Conservation (phyloP, 2,329 filamentous ascomycete species). For the Cladobotryum protrusum region DNA sequence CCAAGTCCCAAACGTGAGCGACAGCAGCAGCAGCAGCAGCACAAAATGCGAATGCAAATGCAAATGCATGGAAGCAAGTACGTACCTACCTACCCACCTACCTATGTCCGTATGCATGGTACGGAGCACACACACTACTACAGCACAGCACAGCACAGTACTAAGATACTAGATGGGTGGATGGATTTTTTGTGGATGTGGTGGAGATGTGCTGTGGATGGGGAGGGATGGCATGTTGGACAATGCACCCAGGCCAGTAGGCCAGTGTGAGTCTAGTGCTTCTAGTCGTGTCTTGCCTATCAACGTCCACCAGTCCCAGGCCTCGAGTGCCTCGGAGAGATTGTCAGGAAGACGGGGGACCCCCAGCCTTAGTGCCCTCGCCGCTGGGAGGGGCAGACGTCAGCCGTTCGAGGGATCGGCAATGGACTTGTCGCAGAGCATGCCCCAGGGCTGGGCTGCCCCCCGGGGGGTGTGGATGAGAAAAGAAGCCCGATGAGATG, state of each 20-base stretch:
- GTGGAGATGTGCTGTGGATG: too few species aligned
- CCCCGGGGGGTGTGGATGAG: not conserved
- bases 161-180: too few species aligned
- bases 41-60: too few species aligned
- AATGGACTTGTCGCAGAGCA: conserved; percentile 4
- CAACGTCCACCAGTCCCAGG: not conserved
- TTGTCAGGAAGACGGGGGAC: conserved; percentile 5
- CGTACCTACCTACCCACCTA: too few species aligned
- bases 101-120: not conserved
- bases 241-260: too few species aligned
- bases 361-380: conserved; percentile 6
- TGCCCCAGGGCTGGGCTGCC: not conserved
- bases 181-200: too few species aligned
- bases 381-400: conserved; percentile 12
- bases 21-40: too few species aligned
- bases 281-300: not conserved
- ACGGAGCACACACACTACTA: not conserved
- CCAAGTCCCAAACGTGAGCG: too few species aligned
- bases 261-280: too few species aligned
- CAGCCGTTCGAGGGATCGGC: conserved; percentile 12
- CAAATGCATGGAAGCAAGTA: too few species aligned
- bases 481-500: conserved; percentile 1
- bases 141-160: too few species aligned
- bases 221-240: too few species aligned
- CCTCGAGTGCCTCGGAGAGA: conserved; percentile 7